phyloP scores from a whole-genome alignment of 163 green algal genomes.

The Coccomyxa subellipsoidea region DNA sequence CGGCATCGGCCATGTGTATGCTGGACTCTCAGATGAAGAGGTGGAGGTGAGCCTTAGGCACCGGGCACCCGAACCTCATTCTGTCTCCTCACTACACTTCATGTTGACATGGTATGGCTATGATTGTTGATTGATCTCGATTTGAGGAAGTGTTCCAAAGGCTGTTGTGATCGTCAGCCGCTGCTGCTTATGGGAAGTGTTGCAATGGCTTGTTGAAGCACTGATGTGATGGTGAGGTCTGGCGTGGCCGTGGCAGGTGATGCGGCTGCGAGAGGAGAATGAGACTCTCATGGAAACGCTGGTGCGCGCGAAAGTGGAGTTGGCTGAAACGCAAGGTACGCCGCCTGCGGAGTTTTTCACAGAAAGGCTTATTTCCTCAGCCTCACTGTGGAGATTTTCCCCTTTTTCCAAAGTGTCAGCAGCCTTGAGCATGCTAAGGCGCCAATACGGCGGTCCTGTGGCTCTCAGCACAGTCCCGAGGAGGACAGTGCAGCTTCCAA shows the following conservation, averaged over 20 bases:
- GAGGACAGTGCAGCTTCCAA: no score
- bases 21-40: slow-evolving; percentile 33
- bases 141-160: no score
- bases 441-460: neutral
- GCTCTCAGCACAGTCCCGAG: no score
- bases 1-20: slow-evolving; percentile 25
- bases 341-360: neutral
- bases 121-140: no score
- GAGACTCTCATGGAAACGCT: slow-evolving; percentile 69
- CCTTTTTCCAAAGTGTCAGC: neutral
- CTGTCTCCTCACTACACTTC: no score
- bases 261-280: slow-evolving; percentile 59
- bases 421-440: neutral
- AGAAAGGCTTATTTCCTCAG: neutral
- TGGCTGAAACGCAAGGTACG: slow-evolving; percentile 56
- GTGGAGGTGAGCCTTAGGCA: slow-evolving; percentile 21
- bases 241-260: slow-evolving; percentile 41
- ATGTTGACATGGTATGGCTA: no score
- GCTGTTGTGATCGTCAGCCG: neutral
- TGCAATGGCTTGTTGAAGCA: no score
- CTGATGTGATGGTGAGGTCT: no score
- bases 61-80: no score
- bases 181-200: neutral
- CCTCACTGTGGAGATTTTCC: neutral
- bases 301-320: slow-evolving; percentile 64